Evolutionary conservation across 495 filamentous ascomycete genomes (phyloP).

Genomic region (Aspergillus olivimuriae): DNA sequence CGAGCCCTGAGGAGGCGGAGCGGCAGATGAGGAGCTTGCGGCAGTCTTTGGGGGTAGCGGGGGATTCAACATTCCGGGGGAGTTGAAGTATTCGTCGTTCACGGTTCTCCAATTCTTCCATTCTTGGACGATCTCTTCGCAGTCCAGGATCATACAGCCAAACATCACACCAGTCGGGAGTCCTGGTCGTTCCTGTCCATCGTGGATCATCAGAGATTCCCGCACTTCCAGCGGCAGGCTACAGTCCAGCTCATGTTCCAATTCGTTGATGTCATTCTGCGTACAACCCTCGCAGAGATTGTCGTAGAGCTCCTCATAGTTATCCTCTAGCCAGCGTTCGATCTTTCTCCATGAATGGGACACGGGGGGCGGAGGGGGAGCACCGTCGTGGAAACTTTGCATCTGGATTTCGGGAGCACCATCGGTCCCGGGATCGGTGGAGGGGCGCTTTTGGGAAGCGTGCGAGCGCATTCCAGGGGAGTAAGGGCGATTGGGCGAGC

Average conservation of each 20-base stretch:
- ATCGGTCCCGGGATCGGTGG: constrained; percentile 54
- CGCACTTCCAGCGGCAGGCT: constrained; percentile 89
- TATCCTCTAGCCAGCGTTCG: constrained; percentile 86
- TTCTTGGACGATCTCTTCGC: constrained; percentile 96
- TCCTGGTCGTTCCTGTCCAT: constrained; percentile 93
- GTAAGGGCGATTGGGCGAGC: constrained; percentile 61
- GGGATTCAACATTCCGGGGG: constrained; percentile 45
- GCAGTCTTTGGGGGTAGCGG: constrained; percentile 59
- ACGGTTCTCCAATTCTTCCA: constrained; percentile 95
- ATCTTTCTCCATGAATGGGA: constrained; percentile 89
- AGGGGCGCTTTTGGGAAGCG: constrained; percentile 49
- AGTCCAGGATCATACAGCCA: constrained; percentile 90
- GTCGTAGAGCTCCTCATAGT: constrained; percentile 91
- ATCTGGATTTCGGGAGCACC: constrained; percentile 84
- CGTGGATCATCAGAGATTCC: constrained; percentile 84
- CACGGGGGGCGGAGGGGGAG: constrained; percentile 83
- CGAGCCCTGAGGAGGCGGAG: constrained; percentile 40
- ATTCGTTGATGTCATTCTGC: constrained; percentile 89
- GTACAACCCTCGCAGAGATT: constrained; percentile 88
- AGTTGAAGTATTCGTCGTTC: constrained; percentile 75
- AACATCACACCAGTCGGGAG: constrained; percentile 90
- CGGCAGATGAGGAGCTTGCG: constrained; percentile 55
- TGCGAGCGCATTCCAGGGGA: constrained; percentile 83
- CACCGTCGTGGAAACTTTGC: constrained; percentile 90
- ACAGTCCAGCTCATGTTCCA: constrained; percentile 94